Evolutionary conservation across 176 grass and related monocot species (phyloP).

Genomic region (Carex littledalei): DNA sequence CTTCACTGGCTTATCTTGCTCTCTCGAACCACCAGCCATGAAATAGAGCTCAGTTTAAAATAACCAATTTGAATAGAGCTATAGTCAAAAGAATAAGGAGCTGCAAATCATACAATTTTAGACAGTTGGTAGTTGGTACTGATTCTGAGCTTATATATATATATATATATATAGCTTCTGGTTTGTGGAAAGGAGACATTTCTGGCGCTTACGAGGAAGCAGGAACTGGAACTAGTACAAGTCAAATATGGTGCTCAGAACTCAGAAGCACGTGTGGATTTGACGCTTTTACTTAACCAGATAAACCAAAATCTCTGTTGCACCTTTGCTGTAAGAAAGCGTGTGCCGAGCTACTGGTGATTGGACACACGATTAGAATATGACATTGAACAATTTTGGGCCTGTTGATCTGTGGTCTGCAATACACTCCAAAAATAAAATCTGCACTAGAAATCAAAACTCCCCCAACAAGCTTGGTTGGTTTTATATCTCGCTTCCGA

Average conservation of each 20-base stretch:
- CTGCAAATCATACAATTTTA: not conserved
- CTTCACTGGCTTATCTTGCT: conserved; percentile 29
- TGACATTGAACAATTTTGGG: not conserved
- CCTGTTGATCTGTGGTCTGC: not conserved
- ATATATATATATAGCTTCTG: not conserved
- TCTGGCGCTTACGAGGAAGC: not conserved
- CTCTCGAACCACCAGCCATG: not conserved
- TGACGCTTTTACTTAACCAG: too few relatives aligned
- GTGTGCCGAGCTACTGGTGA: not conserved
- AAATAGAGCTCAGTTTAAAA: not conserved
- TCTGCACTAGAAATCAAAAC: not conserved
- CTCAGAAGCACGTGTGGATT: not conserved
- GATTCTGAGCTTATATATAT: not conserved
- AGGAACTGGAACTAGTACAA: not conserved
- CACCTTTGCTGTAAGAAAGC: not conserved
- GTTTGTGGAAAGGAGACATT: not conserved
- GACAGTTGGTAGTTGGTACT: too few relatives aligned
- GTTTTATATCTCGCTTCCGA: not conserved
- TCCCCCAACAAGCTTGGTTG: not conserved
- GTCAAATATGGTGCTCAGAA: not conserved
- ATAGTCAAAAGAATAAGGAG: too few relatives aligned
- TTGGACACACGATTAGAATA: not conserved
- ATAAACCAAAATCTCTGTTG: too few relatives aligned
- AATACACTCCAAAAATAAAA: not conserved
- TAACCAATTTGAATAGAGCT: not conserved